Conservation (phyloP, 305 asterid species). For the Solanum aculeatissimum region DNA sequence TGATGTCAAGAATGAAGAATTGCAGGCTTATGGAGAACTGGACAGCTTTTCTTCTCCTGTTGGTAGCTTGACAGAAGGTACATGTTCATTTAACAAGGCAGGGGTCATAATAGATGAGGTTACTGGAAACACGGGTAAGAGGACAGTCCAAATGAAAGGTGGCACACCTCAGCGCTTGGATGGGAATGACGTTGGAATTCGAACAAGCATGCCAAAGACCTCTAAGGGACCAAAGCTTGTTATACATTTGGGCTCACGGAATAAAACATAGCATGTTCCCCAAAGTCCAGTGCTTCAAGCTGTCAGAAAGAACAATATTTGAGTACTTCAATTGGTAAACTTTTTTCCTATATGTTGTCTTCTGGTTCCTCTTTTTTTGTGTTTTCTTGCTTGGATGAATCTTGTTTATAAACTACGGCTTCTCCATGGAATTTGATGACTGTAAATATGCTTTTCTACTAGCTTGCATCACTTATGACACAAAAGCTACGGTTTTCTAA, state of each 20-base stretch:
- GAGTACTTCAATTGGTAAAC: constrained; percentile 54
- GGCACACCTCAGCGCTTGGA: constrained; percentile 28
- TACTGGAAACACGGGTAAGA: constrained; percentile 25
- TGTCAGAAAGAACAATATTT: constrained; percentile 38
- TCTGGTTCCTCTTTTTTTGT: not conserved
- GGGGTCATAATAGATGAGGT: constrained; percentile 31
- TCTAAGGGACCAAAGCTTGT: constrained; percentile 83
- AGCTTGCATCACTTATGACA: not conserved
- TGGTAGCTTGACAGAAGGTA: not conserved
- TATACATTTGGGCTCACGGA: constrained; percentile 84
- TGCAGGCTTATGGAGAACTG: not conserved
- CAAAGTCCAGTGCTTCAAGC: constrained; percentile 56
- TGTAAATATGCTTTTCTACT: not conserved
- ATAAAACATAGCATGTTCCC: constrained; percentile 41
- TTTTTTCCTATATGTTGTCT: not conserved
- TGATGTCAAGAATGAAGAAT: not conserved
- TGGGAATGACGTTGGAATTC: constrained; percentile 39
- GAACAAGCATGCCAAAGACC: constrained; percentile 30
- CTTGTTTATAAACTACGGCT: not conserved
- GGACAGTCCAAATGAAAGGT: constrained; percentile 60
- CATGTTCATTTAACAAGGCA: not conserved
- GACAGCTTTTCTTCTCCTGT: not conserved
- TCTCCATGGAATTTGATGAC: not conserved
- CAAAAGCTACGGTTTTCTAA: not conserved
- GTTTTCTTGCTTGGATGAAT: not conserved